Evolutionary conservation across 257 asterid genomes (phyloP).

Genomic region (Voacanga thouarsii): DNA sequence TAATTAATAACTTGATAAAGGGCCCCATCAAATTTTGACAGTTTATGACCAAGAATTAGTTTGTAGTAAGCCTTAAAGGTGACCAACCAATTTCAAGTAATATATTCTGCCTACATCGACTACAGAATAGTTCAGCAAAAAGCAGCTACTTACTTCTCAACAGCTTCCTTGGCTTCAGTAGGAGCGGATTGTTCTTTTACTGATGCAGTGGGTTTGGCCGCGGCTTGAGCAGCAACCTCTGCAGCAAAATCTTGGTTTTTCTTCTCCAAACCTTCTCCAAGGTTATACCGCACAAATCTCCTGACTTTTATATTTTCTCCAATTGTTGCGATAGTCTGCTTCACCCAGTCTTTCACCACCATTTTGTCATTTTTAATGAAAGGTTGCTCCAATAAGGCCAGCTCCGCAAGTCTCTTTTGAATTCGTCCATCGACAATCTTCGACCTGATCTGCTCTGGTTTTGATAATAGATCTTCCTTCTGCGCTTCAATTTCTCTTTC

Average conservation of each 20-base stretch:
- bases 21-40: background rate
- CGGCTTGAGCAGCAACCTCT: slow-evolving; percentile 97
- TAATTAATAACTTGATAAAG: background rate
- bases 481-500: slow-evolving; percentile 90
- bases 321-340: slow-evolving; percentile 81
- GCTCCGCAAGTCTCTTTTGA: slow-evolving; percentile 79
- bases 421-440: slow-evolving; percentile 93
- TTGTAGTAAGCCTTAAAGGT: background rate
- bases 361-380: slow-evolving; percentile 88
- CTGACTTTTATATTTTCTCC: slow-evolving; percentile 93
- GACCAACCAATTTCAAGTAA: background rate
- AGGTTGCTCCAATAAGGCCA: slow-evolving; percentile 86
- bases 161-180: slow-evolving; percentile 46
- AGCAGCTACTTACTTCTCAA: slow-evolving; percentile 53
- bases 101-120: background rate
- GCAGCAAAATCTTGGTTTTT: slow-evolving; percentile 93
- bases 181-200: slow-evolving; percentile 51
- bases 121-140: background rate
- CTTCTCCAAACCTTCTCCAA: slow-evolving; percentile 98
- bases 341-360: slow-evolving; percentile 86
- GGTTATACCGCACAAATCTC: slow-evolving; percentile 78
- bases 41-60: background rate
- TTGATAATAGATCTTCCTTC: slow-evolving; percentile 80
- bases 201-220: slow-evolving; percentile 51
- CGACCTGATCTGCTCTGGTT: slow-evolving; percentile 88